A percentile compares a stretch with the other conserved stretches of the same genome.
Evolutionary conservation across 2,329 filamentous ascomycete species (phyloP).

Genomic region (Trichoderma koningiopsis): DNA sequence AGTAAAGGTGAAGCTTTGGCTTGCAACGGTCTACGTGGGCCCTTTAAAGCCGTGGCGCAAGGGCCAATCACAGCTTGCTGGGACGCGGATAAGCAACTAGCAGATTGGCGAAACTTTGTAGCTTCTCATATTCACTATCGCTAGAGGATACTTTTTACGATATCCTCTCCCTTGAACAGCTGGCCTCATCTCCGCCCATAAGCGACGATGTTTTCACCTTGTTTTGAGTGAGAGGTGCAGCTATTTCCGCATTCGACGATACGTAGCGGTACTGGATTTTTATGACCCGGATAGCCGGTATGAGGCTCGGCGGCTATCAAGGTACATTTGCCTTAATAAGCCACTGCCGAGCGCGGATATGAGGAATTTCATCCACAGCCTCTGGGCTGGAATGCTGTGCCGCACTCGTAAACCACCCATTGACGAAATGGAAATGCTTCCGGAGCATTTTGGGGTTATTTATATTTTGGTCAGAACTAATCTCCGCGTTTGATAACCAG

Average conservation of each 20-base stretch:
- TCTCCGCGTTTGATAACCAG: not conserved
- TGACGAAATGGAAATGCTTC: not conserved
- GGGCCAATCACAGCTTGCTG: slow-evolving; percentile 4
- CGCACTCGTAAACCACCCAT: not conserved
- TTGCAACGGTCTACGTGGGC: slow-evolving; percentile 7
- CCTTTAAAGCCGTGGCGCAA: not conserved
- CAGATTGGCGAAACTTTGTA: not conserved
- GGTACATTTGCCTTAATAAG: not conserved
- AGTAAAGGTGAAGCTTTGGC: slow-evolving; percentile 2
- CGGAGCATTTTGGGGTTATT: not conserved
- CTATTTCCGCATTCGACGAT: slow-evolving; percentile 3
- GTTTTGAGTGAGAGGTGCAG: not conserved
- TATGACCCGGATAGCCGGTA: not conserved
- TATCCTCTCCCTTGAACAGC: not conserved
- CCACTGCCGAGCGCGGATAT: not conserved
- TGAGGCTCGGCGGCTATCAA: not conserved
- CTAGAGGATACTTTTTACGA: not conserved
- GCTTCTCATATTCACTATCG: not conserved
- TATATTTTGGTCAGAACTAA: not conserved
- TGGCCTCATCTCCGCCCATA: not conserved
- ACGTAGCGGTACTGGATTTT: not conserved
- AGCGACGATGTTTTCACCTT: not conserved
- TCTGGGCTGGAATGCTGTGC: not conserved
- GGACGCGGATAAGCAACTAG: slow-evolving; percentile 8
- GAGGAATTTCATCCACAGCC: not conserved